These are phyloP conservation scores for Triadica sebifera DNA, from an alignment of 345 rosid genomes.

Conservation along the genomic window DNA sequence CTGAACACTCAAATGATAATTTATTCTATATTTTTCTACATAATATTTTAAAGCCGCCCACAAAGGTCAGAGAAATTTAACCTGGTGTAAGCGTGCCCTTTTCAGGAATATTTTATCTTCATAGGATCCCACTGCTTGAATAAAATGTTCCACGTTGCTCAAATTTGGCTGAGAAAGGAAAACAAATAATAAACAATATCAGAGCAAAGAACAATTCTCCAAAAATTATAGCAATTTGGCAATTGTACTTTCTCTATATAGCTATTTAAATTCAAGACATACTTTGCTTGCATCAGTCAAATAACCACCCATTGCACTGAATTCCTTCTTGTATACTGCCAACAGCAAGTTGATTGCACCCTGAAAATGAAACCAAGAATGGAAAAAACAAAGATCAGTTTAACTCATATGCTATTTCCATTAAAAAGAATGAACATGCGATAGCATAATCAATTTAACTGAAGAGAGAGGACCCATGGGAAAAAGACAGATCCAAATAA, in stretches of 20 bases:
- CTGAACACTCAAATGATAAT: not conserved
- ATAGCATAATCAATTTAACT: not conserved
- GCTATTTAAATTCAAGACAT: not conserved
- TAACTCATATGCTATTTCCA: not conserved
- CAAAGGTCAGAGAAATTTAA: constrained; percentile 10
- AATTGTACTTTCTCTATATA: not conserved
- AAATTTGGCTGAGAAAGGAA: constrained; percentile 63
- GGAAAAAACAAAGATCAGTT: not conserved
- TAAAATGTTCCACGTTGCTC: constrained; percentile 71
- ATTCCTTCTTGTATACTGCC: constrained; percentile 83
- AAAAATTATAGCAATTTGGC: constrained; percentile 4
- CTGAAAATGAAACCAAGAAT: constrained; percentile 35
- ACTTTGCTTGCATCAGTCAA: constrained; percentile 84
- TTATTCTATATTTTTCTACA: not conserved
- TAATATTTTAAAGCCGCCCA: not conserved
- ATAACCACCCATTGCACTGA: constrained; percentile 57
- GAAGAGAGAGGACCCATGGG: no score
- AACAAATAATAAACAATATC: not conserved
- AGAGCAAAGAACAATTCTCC: constrained; percentile 20
- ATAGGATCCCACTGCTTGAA: constrained; percentile 80
- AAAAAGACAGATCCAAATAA: not conserved
- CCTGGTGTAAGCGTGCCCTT: constrained; percentile 78
- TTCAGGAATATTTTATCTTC: constrained; percentile 86
- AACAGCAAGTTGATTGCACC: constrained; percentile 91
- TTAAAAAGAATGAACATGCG: not conserved